Evolutionary conservation across 495 filamentous ascomycete species (phyloP).

Genomic region (Thermothielavioides terrestris): DNA sequence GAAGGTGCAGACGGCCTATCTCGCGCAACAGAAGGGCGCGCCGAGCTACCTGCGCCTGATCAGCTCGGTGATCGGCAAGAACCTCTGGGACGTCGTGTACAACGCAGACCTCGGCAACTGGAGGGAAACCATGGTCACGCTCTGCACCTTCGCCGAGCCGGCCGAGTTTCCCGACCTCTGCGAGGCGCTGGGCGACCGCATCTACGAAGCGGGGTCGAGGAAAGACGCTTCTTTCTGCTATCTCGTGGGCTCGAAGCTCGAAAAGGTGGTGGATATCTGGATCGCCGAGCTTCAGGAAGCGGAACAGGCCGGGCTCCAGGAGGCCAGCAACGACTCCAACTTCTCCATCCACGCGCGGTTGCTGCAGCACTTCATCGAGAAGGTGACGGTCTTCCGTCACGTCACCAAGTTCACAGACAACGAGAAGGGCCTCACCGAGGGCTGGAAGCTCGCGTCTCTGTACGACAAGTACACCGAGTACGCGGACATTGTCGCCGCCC

Average conservation of each 20-base stretch:
- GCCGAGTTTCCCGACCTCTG: constrained; percentile 93
- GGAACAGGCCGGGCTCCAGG: constrained; percentile 64
- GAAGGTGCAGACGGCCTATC: constrained; percentile 86
- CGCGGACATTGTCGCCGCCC: constrained; percentile 85
- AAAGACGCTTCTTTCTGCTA: constrained; percentile 96
- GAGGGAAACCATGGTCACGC: constrained; percentile 92
- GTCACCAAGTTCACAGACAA: constrained; percentile 84
- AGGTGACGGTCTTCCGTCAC: constrained; percentile 93
- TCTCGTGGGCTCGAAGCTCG: constrained; percentile 86
- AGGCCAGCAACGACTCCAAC: constrained; percentile 58
- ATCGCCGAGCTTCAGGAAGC: constrained; percentile 74
- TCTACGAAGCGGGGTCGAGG: constrained; percentile 64
- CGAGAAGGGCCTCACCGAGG: constrained; percentile 57
- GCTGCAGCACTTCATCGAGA: constrained; percentile 91
- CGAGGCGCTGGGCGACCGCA: constrained; percentile 85
- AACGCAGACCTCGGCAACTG: constrained; percentile 88
- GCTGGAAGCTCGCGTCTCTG: constrained; percentile 80
- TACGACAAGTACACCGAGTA: constrained; percentile 98
- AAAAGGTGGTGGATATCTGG: constrained; percentile 95
- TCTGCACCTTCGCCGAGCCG: constrained; percentile 89
- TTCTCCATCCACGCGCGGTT: constrained; percentile 89
- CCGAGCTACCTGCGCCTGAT: constrained; percentile 91
- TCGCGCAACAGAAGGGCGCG: constrained; percentile 67
- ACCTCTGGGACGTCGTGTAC: constrained; percentile 96
- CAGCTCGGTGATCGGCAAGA: constrained; percentile 88